Percentiles rank a stretch among this genome's conserved stretches.
Evolutionary conservation across 2,329 filamentous ascomycete genomes (phyloP).

Genomic region (Canariomyces notabilis): DNA sequence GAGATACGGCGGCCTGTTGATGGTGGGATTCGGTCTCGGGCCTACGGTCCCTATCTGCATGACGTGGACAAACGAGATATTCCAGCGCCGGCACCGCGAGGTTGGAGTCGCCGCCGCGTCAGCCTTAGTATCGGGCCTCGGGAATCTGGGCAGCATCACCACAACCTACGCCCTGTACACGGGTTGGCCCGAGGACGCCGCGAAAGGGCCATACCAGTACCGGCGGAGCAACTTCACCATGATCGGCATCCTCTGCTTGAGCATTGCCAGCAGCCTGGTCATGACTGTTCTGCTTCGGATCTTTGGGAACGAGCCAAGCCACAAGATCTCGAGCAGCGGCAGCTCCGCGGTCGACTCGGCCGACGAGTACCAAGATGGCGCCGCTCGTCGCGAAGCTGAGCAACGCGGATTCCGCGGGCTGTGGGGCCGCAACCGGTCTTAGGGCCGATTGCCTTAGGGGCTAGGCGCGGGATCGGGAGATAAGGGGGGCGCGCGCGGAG

Average conservation of each 20-base stretch:
- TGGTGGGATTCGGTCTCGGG: conserved; percentile 85
- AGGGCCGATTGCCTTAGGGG: not conserved
- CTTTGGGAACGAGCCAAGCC: conserved; percentile 49
- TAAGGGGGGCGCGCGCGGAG: conserved; percentile 17
- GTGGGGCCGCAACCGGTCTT: conserved; percentile 25
- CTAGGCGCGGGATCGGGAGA: conserved; percentile 5
- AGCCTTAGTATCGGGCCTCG: conserved; percentile 79
- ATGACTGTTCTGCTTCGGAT: conserved; percentile 64
- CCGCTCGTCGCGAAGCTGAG: conserved; percentile 52
- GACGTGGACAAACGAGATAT: conserved; percentile 89
- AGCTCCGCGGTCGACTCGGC: conserved; percentile 35
- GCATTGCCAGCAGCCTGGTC: conserved; percentile 64
- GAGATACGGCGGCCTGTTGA: conserved; percentile 79
- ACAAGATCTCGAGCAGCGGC: conserved; percentile 36
- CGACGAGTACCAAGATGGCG: conserved; percentile 53
- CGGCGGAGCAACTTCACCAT: conserved; percentile 81
- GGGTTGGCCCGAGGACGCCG: conserved; percentile 74
- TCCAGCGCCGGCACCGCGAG: conserved; percentile 83
- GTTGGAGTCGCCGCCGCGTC: conserved; percentile 83
- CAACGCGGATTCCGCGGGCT: conserved; percentile 54
- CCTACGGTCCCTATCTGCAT: conserved; percentile 91
- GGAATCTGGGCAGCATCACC: conserved; percentile 78
- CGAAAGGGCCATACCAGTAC: conserved; percentile 64
- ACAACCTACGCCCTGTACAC: conserved; percentile 88
- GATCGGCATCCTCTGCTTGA: conserved; percentile 76